Percentiles rank a stretch among this genome's conserved stretches.
These are phyloP conservation scores for Acer saccharum DNA, from an alignment of 345 rosid species.

Conservation along the genomic window DNA sequence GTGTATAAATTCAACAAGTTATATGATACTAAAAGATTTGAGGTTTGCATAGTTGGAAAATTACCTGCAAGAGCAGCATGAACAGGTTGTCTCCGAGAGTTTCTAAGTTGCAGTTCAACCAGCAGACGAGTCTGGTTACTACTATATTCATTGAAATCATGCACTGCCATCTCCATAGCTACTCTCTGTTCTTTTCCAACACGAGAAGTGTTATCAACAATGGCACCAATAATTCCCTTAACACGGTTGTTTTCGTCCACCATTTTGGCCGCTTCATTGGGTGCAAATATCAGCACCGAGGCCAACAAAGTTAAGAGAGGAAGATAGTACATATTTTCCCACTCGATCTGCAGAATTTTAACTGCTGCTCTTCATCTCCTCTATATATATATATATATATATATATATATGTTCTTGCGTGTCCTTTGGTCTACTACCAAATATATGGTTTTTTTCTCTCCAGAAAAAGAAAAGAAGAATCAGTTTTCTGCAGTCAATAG, in stretches of 20 bases:
- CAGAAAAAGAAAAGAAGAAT: too few species aligned
- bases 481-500: too few species aligned
- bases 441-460: too few species aligned
- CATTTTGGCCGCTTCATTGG: neutral
- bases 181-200: constrained; percentile 21
- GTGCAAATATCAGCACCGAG: neutral
- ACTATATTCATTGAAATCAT: constrained; percentile 5
- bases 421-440: too few species aligned
- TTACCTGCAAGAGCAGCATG: constrained; percentile 10
- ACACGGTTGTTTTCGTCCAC: neutral
- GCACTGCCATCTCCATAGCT: constrained; percentile 20
- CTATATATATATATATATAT: too few species aligned
- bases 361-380: too few species aligned
- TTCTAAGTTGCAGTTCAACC: neutral
- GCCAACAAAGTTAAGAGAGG: neutral
- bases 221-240: constrained; percentile 14
- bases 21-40: neutral
- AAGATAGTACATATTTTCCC: too few species aligned
- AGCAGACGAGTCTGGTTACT: neutral
- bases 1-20: neutral
- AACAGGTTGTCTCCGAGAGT: neutral
- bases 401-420: too few species aligned
- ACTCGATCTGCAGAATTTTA: too few species aligned
- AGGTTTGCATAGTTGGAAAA: neutral
- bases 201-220: constrained; percentile 18